Percentiles rank a stretch among this genome's conserved stretches.
Conservation (phyloP, 163 green algal species). For the Scenedesmus sp. region DNA sequence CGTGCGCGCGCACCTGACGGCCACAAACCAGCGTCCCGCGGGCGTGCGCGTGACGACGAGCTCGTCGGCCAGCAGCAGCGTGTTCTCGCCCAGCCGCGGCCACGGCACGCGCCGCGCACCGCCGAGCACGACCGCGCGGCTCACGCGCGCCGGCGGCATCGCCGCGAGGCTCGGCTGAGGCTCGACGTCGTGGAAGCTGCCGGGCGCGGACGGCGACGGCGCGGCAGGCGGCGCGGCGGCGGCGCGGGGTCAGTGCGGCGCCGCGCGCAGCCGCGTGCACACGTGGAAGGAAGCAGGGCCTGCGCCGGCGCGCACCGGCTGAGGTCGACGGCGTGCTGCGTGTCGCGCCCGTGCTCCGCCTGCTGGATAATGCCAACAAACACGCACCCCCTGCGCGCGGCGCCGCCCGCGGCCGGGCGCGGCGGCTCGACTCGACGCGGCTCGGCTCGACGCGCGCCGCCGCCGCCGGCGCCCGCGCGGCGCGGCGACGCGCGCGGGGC, state of each 20-base stretch:
- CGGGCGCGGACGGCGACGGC: background rate
- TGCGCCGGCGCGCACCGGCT: conserved; percentile 39
- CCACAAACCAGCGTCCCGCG: conserved; percentile 36
- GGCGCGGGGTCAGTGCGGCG: too few species aligned
- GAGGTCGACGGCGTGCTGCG: conserved; percentile 67
- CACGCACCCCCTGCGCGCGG: too few species aligned
- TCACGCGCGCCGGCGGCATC: conserved; percentile 31
- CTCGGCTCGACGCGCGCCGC: too few species aligned
- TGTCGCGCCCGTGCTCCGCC: conserved; percentile 49
- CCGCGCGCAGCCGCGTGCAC: too few species aligned
- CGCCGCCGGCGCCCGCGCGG: too few species aligned
- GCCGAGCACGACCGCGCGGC: conserved; percentile 55
- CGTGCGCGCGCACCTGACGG: conserved; percentile 34
- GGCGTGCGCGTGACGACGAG: conserved; percentile 50
- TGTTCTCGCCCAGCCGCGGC: conserved; percentile 80
- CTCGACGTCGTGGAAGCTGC: conserved; percentile 88
- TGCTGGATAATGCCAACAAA: conserved; percentile 65
- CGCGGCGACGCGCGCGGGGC: too few species aligned
- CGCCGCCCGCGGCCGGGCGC: too few species aligned
- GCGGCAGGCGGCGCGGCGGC: background rate
- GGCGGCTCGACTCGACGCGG: too few species aligned
- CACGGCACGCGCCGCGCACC: conserved; percentile 65
- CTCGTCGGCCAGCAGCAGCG: conserved; percentile 76
- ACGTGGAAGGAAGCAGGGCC: too few species aligned
- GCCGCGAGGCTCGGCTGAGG: conserved; percentile 70